Conservation (phyloP, 2,329 filamentous ascomycete species). For the Sporothrix euskadiensis region DNA sequence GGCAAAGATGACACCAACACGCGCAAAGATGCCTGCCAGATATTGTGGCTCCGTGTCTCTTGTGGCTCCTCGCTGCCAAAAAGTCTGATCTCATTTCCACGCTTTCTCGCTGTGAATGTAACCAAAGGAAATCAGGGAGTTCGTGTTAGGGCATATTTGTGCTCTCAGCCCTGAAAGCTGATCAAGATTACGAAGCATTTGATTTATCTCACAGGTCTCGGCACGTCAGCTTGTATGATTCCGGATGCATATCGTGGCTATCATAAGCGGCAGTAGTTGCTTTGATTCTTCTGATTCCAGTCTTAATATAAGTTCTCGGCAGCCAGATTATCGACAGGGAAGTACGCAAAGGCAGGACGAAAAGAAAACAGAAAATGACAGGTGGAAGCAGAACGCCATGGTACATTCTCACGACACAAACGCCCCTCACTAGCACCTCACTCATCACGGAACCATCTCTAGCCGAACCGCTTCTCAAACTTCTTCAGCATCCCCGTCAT, state of each 20-base stretch:
- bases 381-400: background rate
- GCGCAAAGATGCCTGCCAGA: background rate
- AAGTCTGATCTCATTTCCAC: background rate
- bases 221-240: background rate
- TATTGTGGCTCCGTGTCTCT: background rate
- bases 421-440: background rate
- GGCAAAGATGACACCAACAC: background rate
- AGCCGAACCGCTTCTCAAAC: conserved; percentile 73
- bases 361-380: background rate
- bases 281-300: background rate
- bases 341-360: background rate
- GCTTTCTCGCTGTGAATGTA: background rate
- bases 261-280: background rate
- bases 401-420: background rate
- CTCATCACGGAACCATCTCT: background rate
- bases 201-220: background rate
- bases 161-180: background rate
- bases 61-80: background rate
- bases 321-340: background rate
- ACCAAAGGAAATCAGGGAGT: background rate
- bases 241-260: conserved; percentile 1
- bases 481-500: conserved; percentile 73
- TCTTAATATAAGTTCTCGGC: background rate
- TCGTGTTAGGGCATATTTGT: background rate
- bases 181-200: background rate